Percentiles rank a stretch among this genome's conserved stretches.
These are phyloP conservation scores for Chloranthus sessilifolius DNA, from an alignment of 164 flowering plant genomes.

Conservation along the genomic window DNA sequence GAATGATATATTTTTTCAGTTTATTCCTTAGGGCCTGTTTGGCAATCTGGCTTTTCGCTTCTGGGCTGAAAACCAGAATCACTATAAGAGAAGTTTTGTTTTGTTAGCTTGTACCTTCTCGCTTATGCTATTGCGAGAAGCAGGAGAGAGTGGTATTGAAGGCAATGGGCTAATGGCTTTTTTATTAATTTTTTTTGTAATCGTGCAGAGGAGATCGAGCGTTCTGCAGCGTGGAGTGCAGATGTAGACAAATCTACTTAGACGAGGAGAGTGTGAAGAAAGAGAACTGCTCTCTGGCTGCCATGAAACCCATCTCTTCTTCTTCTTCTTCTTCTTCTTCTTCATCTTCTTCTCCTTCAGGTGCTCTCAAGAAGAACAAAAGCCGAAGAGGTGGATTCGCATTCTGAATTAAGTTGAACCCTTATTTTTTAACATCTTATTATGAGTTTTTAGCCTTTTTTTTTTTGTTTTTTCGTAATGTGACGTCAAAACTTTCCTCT, in stretches of 20 bases:
- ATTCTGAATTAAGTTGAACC: neutral
- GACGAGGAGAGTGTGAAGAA: constrained; percentile 41
- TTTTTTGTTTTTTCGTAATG: neutral
- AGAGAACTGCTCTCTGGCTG: constrained; percentile 33
- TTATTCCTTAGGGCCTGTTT: too few relatives aligned
- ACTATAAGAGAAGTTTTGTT: too few relatives aligned
- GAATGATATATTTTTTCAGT: too few relatives aligned
- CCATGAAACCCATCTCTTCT: constrained; percentile 30
- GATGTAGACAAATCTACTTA: constrained; percentile 61
- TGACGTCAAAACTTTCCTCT: neutral
- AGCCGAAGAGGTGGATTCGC: constrained; percentile 35
- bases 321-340: constrained; percentile 24
- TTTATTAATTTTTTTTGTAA: neutral
- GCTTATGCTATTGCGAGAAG: neutral
- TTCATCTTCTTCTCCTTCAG: constrained; percentile 23
- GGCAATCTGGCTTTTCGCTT: too few relatives aligned
- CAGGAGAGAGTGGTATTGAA: neutral
- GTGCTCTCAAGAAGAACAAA: constrained; percentile 22
- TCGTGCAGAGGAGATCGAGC: constrained; percentile 56
- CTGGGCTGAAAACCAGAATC: too few relatives aligned
- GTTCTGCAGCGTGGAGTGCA: constrained; percentile 71
- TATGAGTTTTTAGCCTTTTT: neutral
- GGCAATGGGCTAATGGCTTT: neutral
- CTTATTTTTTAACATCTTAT: too few relatives aligned
- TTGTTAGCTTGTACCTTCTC: too few relatives aligned